A percentile compares a stretch with the other conserved stretches of the same genome.
Conservation (phyloP, 306 rosid genomes). For the Senna tora region DNA sequence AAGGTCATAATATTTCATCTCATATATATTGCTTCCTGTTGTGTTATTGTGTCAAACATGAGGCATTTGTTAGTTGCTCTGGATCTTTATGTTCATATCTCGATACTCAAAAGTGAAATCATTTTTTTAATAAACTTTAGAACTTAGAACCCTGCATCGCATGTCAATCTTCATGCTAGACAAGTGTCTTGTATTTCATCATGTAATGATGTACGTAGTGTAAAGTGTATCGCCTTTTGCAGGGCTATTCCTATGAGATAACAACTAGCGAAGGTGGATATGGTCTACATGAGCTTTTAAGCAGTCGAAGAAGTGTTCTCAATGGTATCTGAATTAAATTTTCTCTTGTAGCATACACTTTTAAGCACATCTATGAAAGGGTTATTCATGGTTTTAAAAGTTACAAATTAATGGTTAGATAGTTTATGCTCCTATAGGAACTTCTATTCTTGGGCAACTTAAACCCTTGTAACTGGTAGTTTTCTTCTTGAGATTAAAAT, state of each 20-base stretch:
- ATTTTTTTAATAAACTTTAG: no score
- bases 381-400: slow-evolving; percentile 8
- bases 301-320: slow-evolving; percentile 69
- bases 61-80: slow-evolving; percentile 19
- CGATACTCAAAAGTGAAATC: background rate
- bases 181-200: background rate
- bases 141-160: background rate
- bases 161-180: slow-evolving; percentile 5
- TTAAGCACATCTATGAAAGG: slow-evolving; percentile 17
- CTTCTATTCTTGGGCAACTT: slow-evolving; percentile 2
- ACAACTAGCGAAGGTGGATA: slow-evolving; percentile 80
- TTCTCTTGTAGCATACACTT: slow-evolving; percentile 30
- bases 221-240: slow-evolving; percentile 32
- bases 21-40: slow-evolving; percentile 27
- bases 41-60: slow-evolving; percentile 30
- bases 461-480: slow-evolving; percentile 24
- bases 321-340: slow-evolving; percentile 47
- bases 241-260: slow-evolving; percentile 95
- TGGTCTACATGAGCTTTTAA: slow-evolving; percentile 69
- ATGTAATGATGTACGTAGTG: background rate
- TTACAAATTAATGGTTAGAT: slow-evolving; percentile 8
- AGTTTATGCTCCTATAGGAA: slow-evolving; percentile 29
- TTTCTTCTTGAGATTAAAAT: slow-evolving; percentile 8
- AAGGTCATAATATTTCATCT: slow-evolving; percentile 52
- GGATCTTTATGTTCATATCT: slow-evolving; percentile 5